Evolutionary conservation across 768 basidiomycete genomes (phyloP).

Genomic region (Suillus variegatus): DNA sequence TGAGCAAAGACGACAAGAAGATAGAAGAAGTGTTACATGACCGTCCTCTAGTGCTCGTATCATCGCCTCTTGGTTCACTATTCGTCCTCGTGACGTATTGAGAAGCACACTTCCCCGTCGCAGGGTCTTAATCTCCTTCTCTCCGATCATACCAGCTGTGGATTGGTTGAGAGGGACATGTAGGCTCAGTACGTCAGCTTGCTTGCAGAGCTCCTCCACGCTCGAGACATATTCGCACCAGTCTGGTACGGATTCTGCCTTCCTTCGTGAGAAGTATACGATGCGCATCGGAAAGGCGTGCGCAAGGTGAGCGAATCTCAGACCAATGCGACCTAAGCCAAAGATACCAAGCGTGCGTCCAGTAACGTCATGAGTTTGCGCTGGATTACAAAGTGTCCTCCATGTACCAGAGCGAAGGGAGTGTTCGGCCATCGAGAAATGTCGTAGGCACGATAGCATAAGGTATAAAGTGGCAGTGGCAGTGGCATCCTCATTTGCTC

Average conservation of each 20-base stretch:
- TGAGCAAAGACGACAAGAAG: slow-evolving; percentile 10
- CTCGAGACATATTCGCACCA: background rate
- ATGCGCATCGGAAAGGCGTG: slow-evolving; percentile 85
- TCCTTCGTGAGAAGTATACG: slow-evolving; percentile 60
- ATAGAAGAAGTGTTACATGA: slow-evolving; percentile 59
- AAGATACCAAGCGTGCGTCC: slow-evolving; percentile 67
- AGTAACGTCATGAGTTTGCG: slow-evolving; percentile 57
- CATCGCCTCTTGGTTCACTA: slow-evolving; percentile 85
- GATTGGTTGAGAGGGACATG: slow-evolving; percentile 76
- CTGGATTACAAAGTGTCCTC: slow-evolving; percentile 52
- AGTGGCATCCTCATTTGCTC: slow-evolving; percentile 85
- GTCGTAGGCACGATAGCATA: slow-evolving; percentile 68
- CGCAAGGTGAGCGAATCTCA: slow-evolving; percentile 63
- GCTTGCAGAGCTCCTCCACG: slow-evolving; percentile 47
- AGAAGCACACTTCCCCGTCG: slow-evolving; percentile 74
- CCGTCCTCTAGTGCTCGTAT: slow-evolving; percentile 80
- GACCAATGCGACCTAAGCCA: slow-evolving; percentile 71
- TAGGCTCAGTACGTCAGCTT: slow-evolving; percentile 79
- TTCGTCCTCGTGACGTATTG: slow-evolving; percentile 83
- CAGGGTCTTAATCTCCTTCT: slow-evolving; percentile 70
- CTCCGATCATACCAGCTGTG: slow-evolving; percentile 69
- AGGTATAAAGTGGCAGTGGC: slow-evolving; percentile 82
- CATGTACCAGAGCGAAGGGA: slow-evolving; percentile 51
- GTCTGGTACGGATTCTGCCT: too few relatives aligned
- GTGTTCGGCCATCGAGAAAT: slow-evolving; percentile 62